phyloP scores from a whole-genome alignment of 2,329 filamentous ascomycete species.

The Aaosphaeria arxii region DNA sequence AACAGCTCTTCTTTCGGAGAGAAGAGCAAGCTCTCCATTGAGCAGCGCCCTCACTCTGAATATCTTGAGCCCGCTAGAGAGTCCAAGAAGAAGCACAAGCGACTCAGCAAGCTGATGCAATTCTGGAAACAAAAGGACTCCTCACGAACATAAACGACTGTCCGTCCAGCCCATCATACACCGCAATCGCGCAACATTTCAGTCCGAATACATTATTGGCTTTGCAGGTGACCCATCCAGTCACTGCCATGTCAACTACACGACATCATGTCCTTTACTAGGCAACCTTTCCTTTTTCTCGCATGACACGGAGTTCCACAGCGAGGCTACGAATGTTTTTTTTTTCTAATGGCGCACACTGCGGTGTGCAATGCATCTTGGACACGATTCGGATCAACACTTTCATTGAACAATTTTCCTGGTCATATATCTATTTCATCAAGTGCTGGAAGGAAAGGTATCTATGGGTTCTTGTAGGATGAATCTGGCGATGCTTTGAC shows the following conservation, averaged over 20 bases:
- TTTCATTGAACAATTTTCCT: slow-evolving; percentile 25
- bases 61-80: slow-evolving; percentile 59
- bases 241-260: slow-evolving; percentile 25
- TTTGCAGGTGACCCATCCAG: not conserved
- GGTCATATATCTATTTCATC: slow-evolving; percentile 4
- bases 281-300: slow-evolving; percentile 17
- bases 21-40: slow-evolving; percentile 70
- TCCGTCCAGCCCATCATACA: not conserved
- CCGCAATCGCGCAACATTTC: not conserved
- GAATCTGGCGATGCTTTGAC: slow-evolving; percentile 28
- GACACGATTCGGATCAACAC: slow-evolving; percentile 30
- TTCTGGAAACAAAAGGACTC: slow-evolving; percentile 64
- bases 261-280: slow-evolving; percentile 32
- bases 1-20: slow-evolving; percentile 65
- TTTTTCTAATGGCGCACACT: slow-evolving; percentile 32
- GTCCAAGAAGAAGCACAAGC: slow-evolving; percentile 64
- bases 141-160: slow-evolving; percentile 15
- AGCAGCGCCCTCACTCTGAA: slow-evolving; percentile 49
- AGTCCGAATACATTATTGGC: slow-evolving; percentile 14
- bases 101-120: slow-evolving; percentile 71
- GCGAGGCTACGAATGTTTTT: slow-evolving; percentile 31
- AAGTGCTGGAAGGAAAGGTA: slow-evolving; percentile 22
- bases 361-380: slow-evolving; percentile 23
- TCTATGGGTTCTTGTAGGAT: slow-evolving; percentile 15
- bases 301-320: slow-evolving; percentile 38